Evolutionary conservation across 371 early-diverging fungal species (phyloP).

Genomic region (Mortierella sp.): DNA sequence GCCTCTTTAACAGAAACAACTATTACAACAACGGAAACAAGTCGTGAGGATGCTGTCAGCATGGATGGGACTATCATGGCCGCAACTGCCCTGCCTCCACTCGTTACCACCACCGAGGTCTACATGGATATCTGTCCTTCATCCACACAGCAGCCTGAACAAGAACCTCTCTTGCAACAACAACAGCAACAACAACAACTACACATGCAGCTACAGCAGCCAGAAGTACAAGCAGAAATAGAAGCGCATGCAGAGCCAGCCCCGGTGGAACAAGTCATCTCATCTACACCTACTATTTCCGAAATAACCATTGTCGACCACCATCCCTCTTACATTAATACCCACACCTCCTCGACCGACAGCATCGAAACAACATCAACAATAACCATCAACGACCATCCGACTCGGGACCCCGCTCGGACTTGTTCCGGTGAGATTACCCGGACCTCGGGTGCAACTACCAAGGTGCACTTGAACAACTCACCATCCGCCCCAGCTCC

Average conservation of each 20-base stretch:
- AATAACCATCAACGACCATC: not conserved
- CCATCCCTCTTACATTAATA: not conserved
- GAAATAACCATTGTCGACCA: not conserved
- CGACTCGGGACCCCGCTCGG: conserved; percentile 7
- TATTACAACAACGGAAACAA: not conserved
- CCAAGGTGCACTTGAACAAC: not conserved
- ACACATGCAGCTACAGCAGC: not conserved
- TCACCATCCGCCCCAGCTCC: conserved; percentile 8
- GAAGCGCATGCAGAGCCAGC: not conserved
- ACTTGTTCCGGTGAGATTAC: conserved; percentile 1
- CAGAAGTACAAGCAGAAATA: not conserved
- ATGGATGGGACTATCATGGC: not conserved
- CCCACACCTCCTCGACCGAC: not conserved
- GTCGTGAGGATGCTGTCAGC: not conserved
- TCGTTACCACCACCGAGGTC: not conserved
- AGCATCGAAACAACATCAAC: not conserved
- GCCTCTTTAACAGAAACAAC: not conserved
- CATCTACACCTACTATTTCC: not conserved
- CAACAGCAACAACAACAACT: not conserved
- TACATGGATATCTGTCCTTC: conserved; percentile 13
- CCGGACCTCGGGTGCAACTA: not conserved
- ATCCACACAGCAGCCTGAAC: not conserved
- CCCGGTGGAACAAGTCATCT: not conserved
- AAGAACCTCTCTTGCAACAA: not conserved
- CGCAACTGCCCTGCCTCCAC: not conserved